Conservation (phyloP, 805 yeast species). For the Jamesozyma hellenica region DNA sequence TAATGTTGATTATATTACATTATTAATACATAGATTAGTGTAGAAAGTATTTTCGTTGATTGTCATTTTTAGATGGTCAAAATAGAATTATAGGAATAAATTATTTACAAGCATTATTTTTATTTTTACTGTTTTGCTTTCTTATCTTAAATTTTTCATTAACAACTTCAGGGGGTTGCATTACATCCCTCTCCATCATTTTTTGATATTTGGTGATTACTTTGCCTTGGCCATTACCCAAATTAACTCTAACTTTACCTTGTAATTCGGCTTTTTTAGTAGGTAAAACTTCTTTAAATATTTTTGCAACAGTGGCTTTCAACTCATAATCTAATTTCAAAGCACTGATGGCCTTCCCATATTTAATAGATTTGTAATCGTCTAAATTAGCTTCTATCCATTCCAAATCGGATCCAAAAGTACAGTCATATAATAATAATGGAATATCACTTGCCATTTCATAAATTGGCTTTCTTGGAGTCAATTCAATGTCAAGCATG, state of each 20-base stretch:
- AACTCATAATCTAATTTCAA: conserved; percentile 47
- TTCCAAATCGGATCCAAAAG: conserved; percentile 52
- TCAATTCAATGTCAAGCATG: conserved; percentile 45
- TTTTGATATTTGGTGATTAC: conserved; percentile 49
- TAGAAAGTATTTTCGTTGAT: no score
- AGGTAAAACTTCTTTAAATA: conserved; percentile 36
- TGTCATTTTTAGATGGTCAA: no score
- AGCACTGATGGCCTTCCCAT: conserved; percentile 38
- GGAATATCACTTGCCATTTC: conserved; percentile 90
- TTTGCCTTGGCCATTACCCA: conserved; percentile 75
- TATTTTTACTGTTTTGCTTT: conserved; percentile 30
- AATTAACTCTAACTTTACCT: conserved; percentile 34
- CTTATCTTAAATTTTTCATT: conserved; percentile 47
- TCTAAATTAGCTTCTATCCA: conserved; percentile 38
- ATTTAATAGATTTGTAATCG: conserved; percentile 34
- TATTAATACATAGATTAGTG: no score
- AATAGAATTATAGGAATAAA: no score
- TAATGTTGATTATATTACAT: no score
- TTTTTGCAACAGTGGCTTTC: conserved; percentile 42
- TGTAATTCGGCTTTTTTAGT: conserved; percentile 14
- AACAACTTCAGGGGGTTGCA: conserved; percentile 57
- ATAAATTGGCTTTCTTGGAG: conserved; percentile 65
- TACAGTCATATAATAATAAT: conserved; percentile 75
- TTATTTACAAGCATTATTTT: neutral
- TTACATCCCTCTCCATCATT: conserved; percentile 42